A percentile compares a stretch with the other conserved stretches of the same genome.
Evolutionary conservation across 2,329 filamentous ascomycete species (phyloP).

Genomic region (Biscogniauxia mediterranea): DNA sequence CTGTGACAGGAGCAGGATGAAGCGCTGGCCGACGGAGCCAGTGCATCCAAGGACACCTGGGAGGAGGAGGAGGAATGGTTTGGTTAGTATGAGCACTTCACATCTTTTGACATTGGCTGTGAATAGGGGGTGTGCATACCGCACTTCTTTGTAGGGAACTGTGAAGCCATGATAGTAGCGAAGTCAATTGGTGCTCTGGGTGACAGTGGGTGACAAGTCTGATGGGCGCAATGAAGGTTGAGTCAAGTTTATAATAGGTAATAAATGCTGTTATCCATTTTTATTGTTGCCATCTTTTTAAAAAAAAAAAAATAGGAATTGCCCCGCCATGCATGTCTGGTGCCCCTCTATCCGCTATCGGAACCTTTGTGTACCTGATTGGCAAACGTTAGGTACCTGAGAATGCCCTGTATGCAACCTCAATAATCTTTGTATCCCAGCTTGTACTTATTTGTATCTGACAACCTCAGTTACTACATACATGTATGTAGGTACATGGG

Average conservation of each 20-base stretch:
- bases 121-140: constrained; percentile 39
- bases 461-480: too few relatives aligned
- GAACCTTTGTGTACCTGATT: constrained; percentile 8
- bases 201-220: background rate
- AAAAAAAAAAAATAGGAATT: constrained; percentile 8
- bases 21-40: constrained; percentile 91
- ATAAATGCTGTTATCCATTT: background rate
- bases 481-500: too few relatives aligned
- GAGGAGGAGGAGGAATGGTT: background rate
- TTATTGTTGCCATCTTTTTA: background rate
- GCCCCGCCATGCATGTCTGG: constrained; percentile 20
- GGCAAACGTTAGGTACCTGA: background rate
- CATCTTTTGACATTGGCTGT: constrained; percentile 1
- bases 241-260: constrained; percentile 7
- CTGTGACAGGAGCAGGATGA: constrained; percentile 85
- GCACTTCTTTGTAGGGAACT: constrained; percentile 58
- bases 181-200: constrained; percentile 3
- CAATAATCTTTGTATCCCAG: background rate
- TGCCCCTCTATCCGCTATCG: constrained; percentile 33
- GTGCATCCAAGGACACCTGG: constrained; percentile 80
- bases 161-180: constrained; percentile 26
- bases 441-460: background rate
- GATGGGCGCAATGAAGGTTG: constrained; percentile 5
- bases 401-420: background rate
- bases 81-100: constrained; percentile 6